Evolutionary conservation across 2,329 filamentous ascomycete genomes (phyloP).

Genomic region (Colletotrichum truncatum): DNA sequence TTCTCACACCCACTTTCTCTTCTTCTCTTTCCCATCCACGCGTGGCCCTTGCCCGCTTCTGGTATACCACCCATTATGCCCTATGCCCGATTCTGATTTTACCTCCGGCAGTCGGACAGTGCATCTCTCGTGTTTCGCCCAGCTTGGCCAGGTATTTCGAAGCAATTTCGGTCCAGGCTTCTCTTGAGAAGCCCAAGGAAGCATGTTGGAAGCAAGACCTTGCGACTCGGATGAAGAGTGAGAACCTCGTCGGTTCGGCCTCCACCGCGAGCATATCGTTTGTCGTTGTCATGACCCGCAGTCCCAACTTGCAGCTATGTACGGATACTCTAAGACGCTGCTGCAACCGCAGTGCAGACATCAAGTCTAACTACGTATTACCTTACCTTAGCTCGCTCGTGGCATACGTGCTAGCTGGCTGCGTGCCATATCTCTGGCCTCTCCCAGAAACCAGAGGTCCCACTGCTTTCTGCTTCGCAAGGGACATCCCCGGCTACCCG

Average conservation of each 20-base stretch:
- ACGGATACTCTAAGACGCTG: slow-evolving; percentile 18
- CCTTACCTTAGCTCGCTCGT: neutral
- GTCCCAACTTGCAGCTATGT: neutral
- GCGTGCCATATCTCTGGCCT: too few species aligned
- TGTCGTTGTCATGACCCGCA: neutral
- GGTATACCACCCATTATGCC: slow-evolving; percentile 7
- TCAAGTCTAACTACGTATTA: neutral
- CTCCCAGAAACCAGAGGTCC: neutral
- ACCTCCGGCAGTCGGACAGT: slow-evolving; percentile 26
- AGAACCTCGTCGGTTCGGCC: neutral
- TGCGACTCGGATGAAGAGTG: slow-evolving; percentile 4
- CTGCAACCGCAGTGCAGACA: slow-evolving; percentile 22
- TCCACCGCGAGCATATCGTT: neutral
- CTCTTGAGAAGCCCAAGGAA: slow-evolving; percentile 13
- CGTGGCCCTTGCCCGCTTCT: slow-evolving; percentile 17
- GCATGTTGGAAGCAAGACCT: slow-evolving; percentile 14
- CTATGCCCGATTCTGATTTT: slow-evolving; percentile 26
- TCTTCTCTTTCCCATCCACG: neutral
- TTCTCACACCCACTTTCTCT: neutral
- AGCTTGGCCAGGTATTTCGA: slow-evolving; percentile 1
- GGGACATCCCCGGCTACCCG: slow-evolving; percentile 10
- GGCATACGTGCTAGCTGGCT: too few species aligned
- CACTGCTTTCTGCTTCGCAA: neutral
- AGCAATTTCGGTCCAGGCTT: slow-evolving; percentile 21
- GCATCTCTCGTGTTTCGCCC: slow-evolving; percentile 24